These are phyloP conservation scores for Phylloboletellus chloephorus DNA, from an alignment of 1,284 basidiomycete species.

Conservation along the genomic window DNA sequence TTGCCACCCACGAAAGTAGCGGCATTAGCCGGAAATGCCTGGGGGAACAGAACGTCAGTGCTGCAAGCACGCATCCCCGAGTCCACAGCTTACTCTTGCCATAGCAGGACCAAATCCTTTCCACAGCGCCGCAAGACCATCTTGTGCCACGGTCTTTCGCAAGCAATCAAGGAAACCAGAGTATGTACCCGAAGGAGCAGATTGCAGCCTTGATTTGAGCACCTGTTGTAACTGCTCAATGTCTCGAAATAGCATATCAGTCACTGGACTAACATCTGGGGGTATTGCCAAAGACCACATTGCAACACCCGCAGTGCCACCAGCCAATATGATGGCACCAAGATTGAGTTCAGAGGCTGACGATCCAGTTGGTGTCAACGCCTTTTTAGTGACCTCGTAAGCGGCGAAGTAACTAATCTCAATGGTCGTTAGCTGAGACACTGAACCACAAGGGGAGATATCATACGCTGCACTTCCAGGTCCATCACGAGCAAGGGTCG, in stretches of 20 bases:
- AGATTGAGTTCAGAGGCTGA: conserved; percentile 81
- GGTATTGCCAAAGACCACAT: conserved; percentile 98
- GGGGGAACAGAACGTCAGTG: conserved; percentile 10
- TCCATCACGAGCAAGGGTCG: conserved; percentile 91
- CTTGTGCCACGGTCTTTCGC: conserved; percentile 86
- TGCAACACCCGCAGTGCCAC: conserved; percentile 92
- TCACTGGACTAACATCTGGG: conserved; percentile 67
- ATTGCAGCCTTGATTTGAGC: conserved; percentile 94
- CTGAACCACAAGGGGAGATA: not conserved
- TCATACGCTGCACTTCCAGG: conserved; percentile 93
- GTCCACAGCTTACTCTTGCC: conserved; percentile 61
- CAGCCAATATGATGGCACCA: conserved; percentile 84
- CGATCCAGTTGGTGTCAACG: conserved; percentile 73
- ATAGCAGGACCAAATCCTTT: conserved; percentile 98
- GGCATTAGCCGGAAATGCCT: conserved; percentile 92
- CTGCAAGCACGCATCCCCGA: not conserved
- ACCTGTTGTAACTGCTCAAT: conserved; percentile 50
- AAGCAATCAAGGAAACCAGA: conserved; percentile 91
- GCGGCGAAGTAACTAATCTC: conserved; percentile 85
- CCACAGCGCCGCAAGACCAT: conserved; percentile 89
- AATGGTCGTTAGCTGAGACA: conserved; percentile 3
- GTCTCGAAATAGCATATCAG: conserved; percentile 1
- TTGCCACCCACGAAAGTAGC: conserved; percentile 86
- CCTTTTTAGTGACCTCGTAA: conserved; percentile 91
- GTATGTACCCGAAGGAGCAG: conserved; percentile 95